These are phyloP conservation scores for Gyrodon lividus DNA, from an alignment of 768 basidiomycete species.

Conservation along the genomic window DNA sequence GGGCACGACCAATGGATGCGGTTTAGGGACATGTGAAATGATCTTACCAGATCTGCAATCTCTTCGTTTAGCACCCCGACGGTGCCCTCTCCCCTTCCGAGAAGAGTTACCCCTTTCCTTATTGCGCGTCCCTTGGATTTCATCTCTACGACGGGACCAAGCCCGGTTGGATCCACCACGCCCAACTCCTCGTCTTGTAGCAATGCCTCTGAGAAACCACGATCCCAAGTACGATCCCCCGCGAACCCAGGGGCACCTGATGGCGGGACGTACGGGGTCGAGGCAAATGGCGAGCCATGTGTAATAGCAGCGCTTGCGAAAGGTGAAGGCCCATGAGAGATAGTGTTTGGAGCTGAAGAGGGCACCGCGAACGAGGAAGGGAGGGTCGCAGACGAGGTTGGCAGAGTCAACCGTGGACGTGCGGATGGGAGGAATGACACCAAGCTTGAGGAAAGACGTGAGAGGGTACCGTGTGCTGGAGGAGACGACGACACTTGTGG, in stretches of 20 bases:
- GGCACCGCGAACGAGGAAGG: slow-evolving; percentile 10
- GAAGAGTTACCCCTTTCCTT: slow-evolving; percentile 46
- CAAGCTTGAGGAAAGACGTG: slow-evolving; percentile 48
- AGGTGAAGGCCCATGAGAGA: slow-evolving; percentile 16
- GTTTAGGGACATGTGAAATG: neutral
- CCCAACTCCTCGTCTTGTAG: slow-evolving; percentile 39
- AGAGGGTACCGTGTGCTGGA: slow-evolving; percentile 38
- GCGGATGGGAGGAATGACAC: slow-evolving; percentile 45
- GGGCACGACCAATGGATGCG: neutral
- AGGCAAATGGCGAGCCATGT: slow-evolving; percentile 53
- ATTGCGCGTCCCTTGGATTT: slow-evolving; percentile 27
- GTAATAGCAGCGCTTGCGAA: slow-evolving; percentile 22
- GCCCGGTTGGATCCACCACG: slow-evolving; percentile 45
- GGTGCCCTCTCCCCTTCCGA: slow-evolving; percentile 58
- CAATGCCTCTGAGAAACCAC: slow-evolving; percentile 53
- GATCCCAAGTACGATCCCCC: slow-evolving; percentile 69
- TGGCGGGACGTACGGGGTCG: slow-evolving; percentile 45
- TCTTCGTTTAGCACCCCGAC: slow-evolving; percentile 46
- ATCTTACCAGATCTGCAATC: slow-evolving; percentile 61
- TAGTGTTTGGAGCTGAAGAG: slow-evolving; percentile 11
- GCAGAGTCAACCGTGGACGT: slow-evolving; percentile 14
- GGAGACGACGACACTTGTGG: neutral
- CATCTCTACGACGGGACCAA: slow-evolving; percentile 34
- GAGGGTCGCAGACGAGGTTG: neutral
- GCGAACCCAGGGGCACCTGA: slow-evolving; percentile 77